Evolutionary conservation across 345 rosid species (phyloP).

Genomic region (Melaleuca quinquenervia): DNA sequence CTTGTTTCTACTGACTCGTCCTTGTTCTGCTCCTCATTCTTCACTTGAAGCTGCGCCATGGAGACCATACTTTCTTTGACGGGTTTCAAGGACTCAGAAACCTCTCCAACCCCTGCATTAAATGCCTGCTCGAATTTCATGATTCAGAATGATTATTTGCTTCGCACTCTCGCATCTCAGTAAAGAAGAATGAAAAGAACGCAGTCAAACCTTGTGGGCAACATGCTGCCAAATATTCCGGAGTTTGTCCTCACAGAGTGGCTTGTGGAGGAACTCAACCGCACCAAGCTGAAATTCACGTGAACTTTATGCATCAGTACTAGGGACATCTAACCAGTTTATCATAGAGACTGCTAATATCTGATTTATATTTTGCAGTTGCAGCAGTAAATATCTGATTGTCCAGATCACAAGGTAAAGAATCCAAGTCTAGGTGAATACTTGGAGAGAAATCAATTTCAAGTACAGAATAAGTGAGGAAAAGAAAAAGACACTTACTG

Average conservation of each 20-base stretch:
- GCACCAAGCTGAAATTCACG: constrained; percentile 77
- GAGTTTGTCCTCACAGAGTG: constrained; percentile 70
- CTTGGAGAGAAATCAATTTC: not conserved
- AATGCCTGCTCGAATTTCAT: constrained; percentile 53
- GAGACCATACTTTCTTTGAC: constrained; percentile 63
- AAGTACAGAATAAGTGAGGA: not conserved
- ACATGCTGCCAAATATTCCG: constrained; percentile 97
- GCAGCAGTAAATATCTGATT: not conserved
- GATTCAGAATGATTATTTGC: constrained; percentile 3
- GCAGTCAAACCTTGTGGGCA: constrained; percentile 62
- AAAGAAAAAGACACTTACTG: constrained; percentile 35
- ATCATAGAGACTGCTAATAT: not conserved
- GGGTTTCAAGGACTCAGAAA: constrained; percentile 54
- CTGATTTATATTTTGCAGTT: not conserved
- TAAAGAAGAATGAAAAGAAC: not conserved
- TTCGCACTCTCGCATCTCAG: not conserved
- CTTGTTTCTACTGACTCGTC: constrained; percentile 13
- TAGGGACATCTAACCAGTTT: not conserved
- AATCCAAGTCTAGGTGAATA: not conserved
- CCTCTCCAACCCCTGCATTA: constrained; percentile 37
- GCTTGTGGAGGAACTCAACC: constrained; percentile 88
- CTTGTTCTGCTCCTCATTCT: constrained; percentile 13
- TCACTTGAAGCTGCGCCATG: constrained; percentile 33
- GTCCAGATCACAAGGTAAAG: not conserved
- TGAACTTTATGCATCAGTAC: constrained; percentile 5